Conservation (phyloP, 768 basidiomycete genomes). For the Pleurotus djamor region DNA sequence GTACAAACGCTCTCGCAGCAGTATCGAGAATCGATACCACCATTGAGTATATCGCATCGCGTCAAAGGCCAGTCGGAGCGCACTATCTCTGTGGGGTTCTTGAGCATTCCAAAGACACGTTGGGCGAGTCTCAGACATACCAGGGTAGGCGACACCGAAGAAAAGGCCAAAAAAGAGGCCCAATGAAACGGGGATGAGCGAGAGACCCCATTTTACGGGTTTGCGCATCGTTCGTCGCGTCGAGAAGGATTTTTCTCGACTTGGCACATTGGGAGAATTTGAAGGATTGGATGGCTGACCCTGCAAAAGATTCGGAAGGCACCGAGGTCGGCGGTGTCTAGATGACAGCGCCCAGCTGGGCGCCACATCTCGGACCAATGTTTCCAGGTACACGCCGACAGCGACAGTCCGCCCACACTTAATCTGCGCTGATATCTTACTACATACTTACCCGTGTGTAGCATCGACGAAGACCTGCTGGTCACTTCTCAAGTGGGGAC, state of each 20-base stretch:
- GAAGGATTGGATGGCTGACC: neutral
- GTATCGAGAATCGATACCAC: slow-evolving; percentile 9
- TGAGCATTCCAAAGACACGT: neutral
- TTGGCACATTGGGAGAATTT: no score
- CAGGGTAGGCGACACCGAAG: slow-evolving; percentile 14
- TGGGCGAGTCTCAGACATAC: neutral
- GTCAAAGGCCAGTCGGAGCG: neutral
- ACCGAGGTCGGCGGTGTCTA: no score
- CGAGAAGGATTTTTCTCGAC: no score
- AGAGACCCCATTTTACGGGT: neutral
- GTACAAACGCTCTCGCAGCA: slow-evolving; percentile 13
- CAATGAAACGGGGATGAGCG: neutral
- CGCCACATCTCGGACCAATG: no score
- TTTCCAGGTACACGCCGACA: no score
- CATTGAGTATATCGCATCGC: slow-evolving; percentile 4
- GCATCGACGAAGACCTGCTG: no score
- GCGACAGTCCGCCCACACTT: no score
- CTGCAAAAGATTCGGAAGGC: neutral
- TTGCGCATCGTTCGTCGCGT: neutral
- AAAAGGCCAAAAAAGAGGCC: slow-evolving; percentile 15
- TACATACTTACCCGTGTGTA: no score
- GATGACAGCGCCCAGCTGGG: no score
- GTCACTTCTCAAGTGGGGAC: no score
- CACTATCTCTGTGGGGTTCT: neutral
- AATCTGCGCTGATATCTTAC: no score